These are phyloP conservation scores for Arachnomyces sp. DNA, from an alignment of 2,329 filamentous ascomycete species.

Conservation along the genomic window DNA sequence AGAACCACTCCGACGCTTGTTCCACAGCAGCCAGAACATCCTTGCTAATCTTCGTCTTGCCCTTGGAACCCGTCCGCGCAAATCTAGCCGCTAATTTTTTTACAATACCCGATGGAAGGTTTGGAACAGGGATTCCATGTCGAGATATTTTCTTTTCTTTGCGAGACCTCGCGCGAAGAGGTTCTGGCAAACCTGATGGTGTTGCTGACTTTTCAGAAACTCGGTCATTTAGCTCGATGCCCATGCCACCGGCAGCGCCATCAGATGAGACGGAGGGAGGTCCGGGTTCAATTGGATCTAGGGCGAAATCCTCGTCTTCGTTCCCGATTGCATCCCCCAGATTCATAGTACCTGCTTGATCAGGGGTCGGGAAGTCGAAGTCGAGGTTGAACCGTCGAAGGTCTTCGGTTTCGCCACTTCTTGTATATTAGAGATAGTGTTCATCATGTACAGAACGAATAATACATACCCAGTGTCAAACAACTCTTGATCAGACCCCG, in stretches of 20 bases:
- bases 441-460: neutral
- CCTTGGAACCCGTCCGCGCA: constrained; percentile 55
- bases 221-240: constrained; percentile 23
- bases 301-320: constrained; percentile 28
- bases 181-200: constrained; percentile 27
- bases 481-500: constrained; percentile 28
- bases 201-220: constrained; percentile 24
- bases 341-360: constrained; percentile 19
- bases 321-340: constrained; percentile 25
- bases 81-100: constrained; percentile 60
- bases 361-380: constrained; percentile 33
- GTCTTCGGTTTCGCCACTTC: constrained; percentile 37
- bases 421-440: constrained; percentile 7
- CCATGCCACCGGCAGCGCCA: constrained; percentile 22
- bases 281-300: constrained; percentile 22
- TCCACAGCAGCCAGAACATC: constrained; percentile 67
- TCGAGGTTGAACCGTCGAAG: constrained; percentile 34
- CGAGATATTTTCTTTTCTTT: constrained; percentile 48
- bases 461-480: constrained; percentile 31
- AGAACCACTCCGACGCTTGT: constrained; percentile 83
- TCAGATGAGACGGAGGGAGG: constrained; percentile 20
- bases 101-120: constrained; percentile 63
- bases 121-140: constrained; percentile 66
- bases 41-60: constrained; percentile 61
- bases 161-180: constrained; percentile 23